Base-by-base conservation (phyloP, 257 asterid genomes). In the Sherardia arvensis region DNA sequence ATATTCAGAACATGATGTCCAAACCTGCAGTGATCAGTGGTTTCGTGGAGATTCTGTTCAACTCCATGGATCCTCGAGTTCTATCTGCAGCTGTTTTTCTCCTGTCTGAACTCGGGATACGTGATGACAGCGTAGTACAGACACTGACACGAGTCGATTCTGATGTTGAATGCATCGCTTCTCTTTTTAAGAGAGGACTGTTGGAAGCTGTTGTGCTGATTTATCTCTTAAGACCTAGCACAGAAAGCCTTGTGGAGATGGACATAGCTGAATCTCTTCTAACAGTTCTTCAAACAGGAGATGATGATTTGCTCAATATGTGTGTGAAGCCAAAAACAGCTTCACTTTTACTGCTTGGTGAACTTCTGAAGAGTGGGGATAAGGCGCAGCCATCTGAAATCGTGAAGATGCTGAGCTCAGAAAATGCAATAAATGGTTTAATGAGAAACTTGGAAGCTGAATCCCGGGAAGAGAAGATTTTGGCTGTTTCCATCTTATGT, bases 111-210 rank as follows among this genome's bases (percentile, higher is more conserved):
- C 82, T 90, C 0, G 95, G 87, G 10, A 73, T 68, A 21, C 79
- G 87, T 71, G 90, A 83, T 33, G 78, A 65, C 8, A 64, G 48
- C 20, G 94, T 85, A 10, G 67, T 87, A 15, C 92, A 79, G 66
- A 87, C 90, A 12, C 79, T 90, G 11, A 83, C 86, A 1, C 73
- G 91, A 56, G 95, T 90, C 17, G 95, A 87, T 28, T 85, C 97
- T 3, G 95, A 90, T 32, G 94, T 87, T 8, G 84, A 83, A 8
- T 68, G 88, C 76, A 61, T 90, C 21, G 75, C 86, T 8, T 79
- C 79, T 65, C 90, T 90, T 38, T 85, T 87, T 62, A 81, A 82
- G 81, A 81, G 85, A 63, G 97, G 97, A 21, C 65, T 90, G 69
- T 36, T 47, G 43, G 92, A 87, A 69, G 95, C 95, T 64, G 83